These are phyloP conservation scores for Solanum chmielewskii DNA, from an alignment of 257 asterid species.

Conservation along the genomic window DNA sequence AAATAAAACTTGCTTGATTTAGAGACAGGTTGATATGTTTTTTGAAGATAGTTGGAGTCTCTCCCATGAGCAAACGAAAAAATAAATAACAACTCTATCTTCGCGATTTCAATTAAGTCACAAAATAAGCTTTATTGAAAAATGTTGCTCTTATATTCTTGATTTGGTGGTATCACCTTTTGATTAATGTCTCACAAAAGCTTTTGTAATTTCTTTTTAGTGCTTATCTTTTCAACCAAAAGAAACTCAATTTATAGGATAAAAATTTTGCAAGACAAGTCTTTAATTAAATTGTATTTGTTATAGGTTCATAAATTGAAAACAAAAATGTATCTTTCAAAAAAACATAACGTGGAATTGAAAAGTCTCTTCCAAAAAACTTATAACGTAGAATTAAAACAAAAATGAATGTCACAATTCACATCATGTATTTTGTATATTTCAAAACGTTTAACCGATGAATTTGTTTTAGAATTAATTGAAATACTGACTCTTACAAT, in stretches of 20 bases:
- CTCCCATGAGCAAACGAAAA: not conserved
- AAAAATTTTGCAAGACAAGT: not conserved
- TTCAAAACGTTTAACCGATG: not conserved
- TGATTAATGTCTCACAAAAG: not conserved
- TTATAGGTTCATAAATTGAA: not conserved
- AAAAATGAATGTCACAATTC: not conserved
- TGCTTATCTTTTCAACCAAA: not conserved
- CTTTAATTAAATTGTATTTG: not conserved
- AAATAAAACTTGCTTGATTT: not conserved
- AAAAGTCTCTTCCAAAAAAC: not conserved
- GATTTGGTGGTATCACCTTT: not conserved
- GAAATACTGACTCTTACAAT: not conserved
- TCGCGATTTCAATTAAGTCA: not conserved
- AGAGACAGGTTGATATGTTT: not conserved
- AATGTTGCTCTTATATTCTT: not conserved
- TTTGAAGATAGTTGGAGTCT: not conserved
- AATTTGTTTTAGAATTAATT: too few relatives aligned
- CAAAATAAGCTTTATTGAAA: not conserved
- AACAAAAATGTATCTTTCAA: not conserved
- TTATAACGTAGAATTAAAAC: too few relatives aligned
- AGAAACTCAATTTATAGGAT: not conserved
- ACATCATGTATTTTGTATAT: not conserved
- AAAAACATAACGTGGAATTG: not conserved
- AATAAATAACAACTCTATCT: not conserved
- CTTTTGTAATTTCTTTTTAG: not conserved